These are phyloP conservation scores for Delphinella strobiligena DNA, from an alignment of 2,329 filamentous ascomycete species.

Conservation along the genomic window DNA sequence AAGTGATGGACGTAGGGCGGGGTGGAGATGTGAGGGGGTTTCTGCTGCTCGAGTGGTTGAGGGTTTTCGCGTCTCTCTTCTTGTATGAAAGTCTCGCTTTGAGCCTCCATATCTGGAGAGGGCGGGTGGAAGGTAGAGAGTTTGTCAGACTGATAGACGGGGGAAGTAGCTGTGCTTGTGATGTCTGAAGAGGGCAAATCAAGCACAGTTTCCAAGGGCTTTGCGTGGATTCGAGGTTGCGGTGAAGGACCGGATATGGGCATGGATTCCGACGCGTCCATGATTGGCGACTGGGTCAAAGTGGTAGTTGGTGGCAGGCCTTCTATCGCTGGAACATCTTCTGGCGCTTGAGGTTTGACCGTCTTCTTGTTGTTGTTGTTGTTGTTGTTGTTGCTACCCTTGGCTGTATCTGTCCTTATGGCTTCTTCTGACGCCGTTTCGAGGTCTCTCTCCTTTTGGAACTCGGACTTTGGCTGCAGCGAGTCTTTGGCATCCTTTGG, in stretches of 20 bases:
- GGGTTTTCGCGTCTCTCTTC: constrained; percentile 13
- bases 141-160: no score
- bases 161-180: constrained; percentile 2
- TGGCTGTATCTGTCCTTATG: constrained; percentile 8
- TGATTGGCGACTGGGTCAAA: constrained; percentile 5
- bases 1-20: constrained; percentile 90
- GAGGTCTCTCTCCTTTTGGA: no score
- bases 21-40: constrained; percentile 56
- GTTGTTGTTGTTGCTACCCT: constrained; percentile 1
- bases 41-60: constrained; percentile 31
- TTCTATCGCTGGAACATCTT: constrained; percentile 3
- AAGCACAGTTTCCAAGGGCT: constrained; percentile 28
- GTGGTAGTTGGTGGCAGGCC: constrained; percentile 1
- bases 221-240: constrained; percentile 14
- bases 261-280: constrained; percentile 6
- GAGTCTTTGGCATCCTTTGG: not conserved
- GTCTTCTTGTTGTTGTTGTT: constrained; percentile 7
- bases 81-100: no score
- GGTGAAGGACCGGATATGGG: constrained; percentile 5
- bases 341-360: constrained; percentile 4
- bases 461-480: no score
- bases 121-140: no score
- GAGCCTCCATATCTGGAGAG: no score
- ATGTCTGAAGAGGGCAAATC: constrained; percentile 23
- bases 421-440: no score